Evolutionary conservation across 768 basidiomycete genomes (phyloP).

Genomic region (Suillus cothurnatus): DNA sequence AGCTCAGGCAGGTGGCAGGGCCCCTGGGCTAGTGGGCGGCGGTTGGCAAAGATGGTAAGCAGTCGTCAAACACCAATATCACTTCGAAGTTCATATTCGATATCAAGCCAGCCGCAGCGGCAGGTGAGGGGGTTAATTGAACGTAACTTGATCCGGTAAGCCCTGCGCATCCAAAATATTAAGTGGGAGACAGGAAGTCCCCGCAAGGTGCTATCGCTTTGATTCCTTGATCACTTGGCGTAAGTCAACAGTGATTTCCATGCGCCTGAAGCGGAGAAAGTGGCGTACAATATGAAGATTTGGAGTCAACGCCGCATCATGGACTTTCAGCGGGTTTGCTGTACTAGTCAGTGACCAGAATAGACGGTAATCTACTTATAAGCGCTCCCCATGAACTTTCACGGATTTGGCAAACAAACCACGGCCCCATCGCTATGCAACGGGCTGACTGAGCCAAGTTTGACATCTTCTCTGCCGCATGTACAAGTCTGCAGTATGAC

Average conservation of each 20-base stretch:
- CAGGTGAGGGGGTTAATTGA: background rate
- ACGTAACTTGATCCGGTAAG: conserved; percentile 5
- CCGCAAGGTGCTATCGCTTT: background rate
- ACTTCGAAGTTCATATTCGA: conserved; percentile 5
- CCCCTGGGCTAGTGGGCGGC: conserved; percentile 3
- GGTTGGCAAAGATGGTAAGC: background rate
- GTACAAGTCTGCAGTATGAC: background rate
- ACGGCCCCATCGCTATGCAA: conserved; percentile 1
- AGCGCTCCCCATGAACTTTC: background rate
- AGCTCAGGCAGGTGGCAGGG: conserved; percentile 2
- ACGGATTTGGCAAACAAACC: background rate
- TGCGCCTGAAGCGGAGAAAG: conserved; percentile 5
- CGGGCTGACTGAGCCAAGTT: background rate
- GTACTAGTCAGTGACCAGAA: background rate
- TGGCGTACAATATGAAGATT: conserved; percentile 3
- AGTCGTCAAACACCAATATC: conserved; percentile 1
- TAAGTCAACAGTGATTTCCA: background rate
- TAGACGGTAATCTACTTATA: conserved; percentile 5
- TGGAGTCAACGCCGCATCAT: background rate
- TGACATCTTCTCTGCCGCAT: background rate
- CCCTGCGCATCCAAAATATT: background rate
- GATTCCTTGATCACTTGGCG: conserved; percentile 4
- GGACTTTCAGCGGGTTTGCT: conserved; percentile 8
- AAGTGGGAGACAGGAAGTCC: background rate
- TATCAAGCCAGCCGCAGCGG: background rate